Evolutionary conservation across 1,284 basidiomycete species (phyloP).

Genomic region (Acaromyces ingoldii): DNA sequence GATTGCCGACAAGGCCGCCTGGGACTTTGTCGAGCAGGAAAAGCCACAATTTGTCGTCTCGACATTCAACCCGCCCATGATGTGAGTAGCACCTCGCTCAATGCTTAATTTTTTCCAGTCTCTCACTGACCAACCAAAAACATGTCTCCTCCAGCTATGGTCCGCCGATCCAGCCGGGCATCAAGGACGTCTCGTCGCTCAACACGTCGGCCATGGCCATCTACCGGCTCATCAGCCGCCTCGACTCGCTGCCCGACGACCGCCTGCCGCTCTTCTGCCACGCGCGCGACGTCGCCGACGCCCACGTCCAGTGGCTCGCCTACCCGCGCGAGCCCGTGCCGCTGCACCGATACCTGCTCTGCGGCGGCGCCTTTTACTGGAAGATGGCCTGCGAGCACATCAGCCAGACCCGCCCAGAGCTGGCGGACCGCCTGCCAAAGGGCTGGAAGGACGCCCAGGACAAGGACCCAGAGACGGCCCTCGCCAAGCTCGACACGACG

Average conservation of each 20-base stretch:
- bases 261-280: constrained; percentile 50
- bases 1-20: constrained; percentile 43
- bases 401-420: constrained; percentile 20
- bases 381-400: constrained; percentile 31
- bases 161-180: constrained; percentile 28
- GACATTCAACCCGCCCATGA: constrained; percentile 42
- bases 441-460: constrained; percentile 30
- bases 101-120: background rate
- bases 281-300: constrained; percentile 38
- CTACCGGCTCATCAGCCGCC: constrained; percentile 34
- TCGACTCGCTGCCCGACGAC: constrained; percentile 37
- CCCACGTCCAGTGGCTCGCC: constrained; percentile 36
- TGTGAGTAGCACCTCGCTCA: constrained; percentile 8
- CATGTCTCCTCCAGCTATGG: too few species aligned
- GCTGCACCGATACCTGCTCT: constrained; percentile 31
- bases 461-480: constrained; percentile 8
- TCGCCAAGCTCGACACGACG: constrained; percentile 24
- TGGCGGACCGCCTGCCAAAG: constrained; percentile 31
- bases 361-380: constrained; percentile 38
- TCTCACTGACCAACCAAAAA: too few species aligned
- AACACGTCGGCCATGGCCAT: constrained; percentile 40
- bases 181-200: constrained; percentile 25
- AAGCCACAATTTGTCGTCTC: constrained; percentile 26
- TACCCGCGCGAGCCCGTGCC: constrained; percentile 16
- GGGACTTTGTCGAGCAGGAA: constrained; percentile 35